Evolutionary conservation across 2,329 filamentous ascomycete species (phyloP).

Genomic region (Cordyceps fumosorosea): DNA sequence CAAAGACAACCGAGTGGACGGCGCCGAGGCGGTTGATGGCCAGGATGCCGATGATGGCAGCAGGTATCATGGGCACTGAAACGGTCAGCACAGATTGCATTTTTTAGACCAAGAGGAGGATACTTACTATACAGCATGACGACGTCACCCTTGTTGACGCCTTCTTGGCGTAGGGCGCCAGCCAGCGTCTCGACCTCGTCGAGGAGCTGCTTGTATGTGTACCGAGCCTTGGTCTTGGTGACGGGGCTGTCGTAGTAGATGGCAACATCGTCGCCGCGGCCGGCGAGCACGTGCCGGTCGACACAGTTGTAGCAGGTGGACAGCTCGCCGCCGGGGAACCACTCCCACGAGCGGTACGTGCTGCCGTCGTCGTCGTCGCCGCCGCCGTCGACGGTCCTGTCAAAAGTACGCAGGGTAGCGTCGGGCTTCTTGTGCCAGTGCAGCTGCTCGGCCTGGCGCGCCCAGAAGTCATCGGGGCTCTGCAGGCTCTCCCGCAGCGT

Average conservation of each 20-base stretch:
- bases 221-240: slow-evolving; percentile 61
- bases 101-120: too few species aligned
- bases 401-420: slow-evolving; percentile 50
- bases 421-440: slow-evolving; percentile 75
- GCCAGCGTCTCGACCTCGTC: slow-evolving; percentile 76
- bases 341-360: slow-evolving; percentile 67
- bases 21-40: slow-evolving; percentile 77
- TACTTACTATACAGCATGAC: slow-evolving; percentile 79
- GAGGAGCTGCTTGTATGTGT: slow-evolving; percentile 70
- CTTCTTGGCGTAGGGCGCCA: slow-evolving; percentile 74
- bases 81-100: too few species aligned
- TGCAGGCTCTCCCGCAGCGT: slow-evolving; percentile 31
- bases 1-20: slow-evolving; percentile 88
- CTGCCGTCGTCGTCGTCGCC: slow-evolving; percentile 34
- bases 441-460: slow-evolving; percentile 63
- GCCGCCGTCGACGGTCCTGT: slow-evolving; percentile 57
- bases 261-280: slow-evolving; percentile 66
- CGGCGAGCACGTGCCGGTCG: slow-evolving; percentile 76
- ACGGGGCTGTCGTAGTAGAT: slow-evolving; percentile 88
- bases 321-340: slow-evolving; percentile 85
- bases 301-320: slow-evolving; percentile 90
- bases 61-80: slow-evolving; percentile 92
- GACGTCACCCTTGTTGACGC: slow-evolving; percentile 75
- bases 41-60: slow-evolving; percentile 78
- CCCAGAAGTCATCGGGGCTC: slow-evolving; percentile 62